These are phyloP conservation scores for Cocos nucifera DNA, from an alignment of 176 grass and related monocot genomes.

Conservation along the genomic window DNA sequence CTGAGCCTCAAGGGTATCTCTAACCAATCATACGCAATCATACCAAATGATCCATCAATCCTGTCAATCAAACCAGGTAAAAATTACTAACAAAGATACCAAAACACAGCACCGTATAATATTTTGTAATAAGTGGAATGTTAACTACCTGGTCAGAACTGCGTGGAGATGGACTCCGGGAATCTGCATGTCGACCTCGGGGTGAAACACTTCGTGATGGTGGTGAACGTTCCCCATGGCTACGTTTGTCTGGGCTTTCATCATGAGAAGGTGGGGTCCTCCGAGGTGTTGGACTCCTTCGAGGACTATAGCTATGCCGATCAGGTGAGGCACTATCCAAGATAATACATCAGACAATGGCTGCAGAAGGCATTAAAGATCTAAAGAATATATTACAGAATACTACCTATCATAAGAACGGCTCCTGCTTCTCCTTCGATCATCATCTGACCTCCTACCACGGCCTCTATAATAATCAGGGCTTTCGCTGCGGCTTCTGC, in stretches of 20 bases:
- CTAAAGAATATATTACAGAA: slow-evolving; percentile 1
- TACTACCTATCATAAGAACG: slow-evolving; percentile 9
- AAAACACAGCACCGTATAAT: background rate
- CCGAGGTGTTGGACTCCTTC: slow-evolving; percentile 46
- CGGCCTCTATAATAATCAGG: slow-evolving; percentile 38
- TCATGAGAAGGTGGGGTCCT: slow-evolving; percentile 28
- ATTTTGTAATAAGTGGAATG: background rate
- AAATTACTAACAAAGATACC: background rate
- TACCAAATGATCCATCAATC: no score
- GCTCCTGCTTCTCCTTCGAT: slow-evolving; percentile 1
- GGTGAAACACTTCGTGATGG: slow-evolving; percentile 16
- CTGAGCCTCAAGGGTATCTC: no score
- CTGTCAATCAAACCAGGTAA: background rate
- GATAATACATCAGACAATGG: slow-evolving; percentile 1
- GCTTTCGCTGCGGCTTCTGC: background rate
- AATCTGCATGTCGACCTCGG: slow-evolving; percentile 8
- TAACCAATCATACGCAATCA: no score
- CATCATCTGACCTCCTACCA: slow-evolving; percentile 35
- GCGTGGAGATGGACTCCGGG: slow-evolving; percentile 19
- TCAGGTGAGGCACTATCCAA: slow-evolving; percentile 29
- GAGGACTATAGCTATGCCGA: slow-evolving; percentile 41
- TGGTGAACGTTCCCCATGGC: background rate
- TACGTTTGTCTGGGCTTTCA: slow-evolving; percentile 14
- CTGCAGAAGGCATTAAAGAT: background rate
- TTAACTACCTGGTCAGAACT: slow-evolving; percentile 16